phyloP scores from a whole-genome alignment of 2,329 filamentous ascomycete species.

The Plectosphaerella cucumerina region DNA sequence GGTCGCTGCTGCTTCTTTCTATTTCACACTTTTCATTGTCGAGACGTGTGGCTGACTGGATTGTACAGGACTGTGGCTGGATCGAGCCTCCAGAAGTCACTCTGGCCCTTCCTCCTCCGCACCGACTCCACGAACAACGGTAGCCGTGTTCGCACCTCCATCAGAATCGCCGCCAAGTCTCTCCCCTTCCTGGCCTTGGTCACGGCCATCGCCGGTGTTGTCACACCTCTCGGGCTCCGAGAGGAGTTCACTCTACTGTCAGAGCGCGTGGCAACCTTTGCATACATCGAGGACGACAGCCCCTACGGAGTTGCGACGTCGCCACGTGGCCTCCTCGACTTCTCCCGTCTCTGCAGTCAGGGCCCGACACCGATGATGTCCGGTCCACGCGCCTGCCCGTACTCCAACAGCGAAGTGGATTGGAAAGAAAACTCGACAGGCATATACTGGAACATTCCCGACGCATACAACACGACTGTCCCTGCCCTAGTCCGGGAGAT shows the following conservation, averaged over 20 bases:
- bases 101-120: conserved; percentile 36
- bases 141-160: conserved; percentile 21
- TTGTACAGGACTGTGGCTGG: conserved; percentile 13
- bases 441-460: conserved; percentile 6
- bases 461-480: conserved; percentile 19
- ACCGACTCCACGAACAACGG: conserved; percentile 27
- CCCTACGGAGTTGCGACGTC: conserved; percentile 34
- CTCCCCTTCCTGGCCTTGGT: conserved; percentile 24
- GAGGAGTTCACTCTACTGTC: conserved; percentile 25
- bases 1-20: too few relatives aligned
- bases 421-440: conserved; percentile 17
- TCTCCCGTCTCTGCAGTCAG: conserved; percentile 24
- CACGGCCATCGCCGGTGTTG: conserved; percentile 34
- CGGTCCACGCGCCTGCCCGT: conserved; percentile 19
- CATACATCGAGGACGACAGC: conserved; percentile 30
- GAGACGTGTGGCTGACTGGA: background rate
- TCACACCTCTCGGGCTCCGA: conserved; percentile 41
- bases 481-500: conserved; percentile 26
- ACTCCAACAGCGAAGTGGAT: conserved; percentile 12
- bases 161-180: conserved; percentile 10
- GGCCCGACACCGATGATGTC: conserved; percentile 11
- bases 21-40: too few relatives aligned
- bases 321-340: conserved; percentile 22
- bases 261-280: conserved; percentile 21
- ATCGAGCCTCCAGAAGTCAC: conserved; percentile 28